phyloP scores from a whole-genome alignment of 176 grass and related monocot species.

The Oryza australiensis region DNA sequence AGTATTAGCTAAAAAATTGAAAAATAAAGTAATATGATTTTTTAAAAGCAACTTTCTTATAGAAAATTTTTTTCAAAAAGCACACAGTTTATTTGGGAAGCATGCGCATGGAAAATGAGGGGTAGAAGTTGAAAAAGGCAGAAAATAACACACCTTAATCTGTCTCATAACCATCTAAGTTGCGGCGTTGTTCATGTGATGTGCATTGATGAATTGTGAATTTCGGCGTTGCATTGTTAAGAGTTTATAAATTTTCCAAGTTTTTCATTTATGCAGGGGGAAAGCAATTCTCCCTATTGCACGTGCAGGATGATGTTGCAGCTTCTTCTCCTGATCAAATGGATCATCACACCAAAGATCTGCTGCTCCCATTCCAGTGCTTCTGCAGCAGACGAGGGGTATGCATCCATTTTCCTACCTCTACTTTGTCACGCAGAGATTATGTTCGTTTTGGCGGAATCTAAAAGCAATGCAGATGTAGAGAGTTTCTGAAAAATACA shows the following conservation, averaged over 20 bases:
- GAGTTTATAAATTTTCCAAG: neutral
- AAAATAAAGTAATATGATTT: too few species aligned
- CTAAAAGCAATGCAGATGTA: neutral
- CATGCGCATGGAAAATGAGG: accelerated
- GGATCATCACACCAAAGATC: constrained; percentile 69
- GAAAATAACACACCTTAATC: too few species aligned
- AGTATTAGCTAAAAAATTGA: too few species aligned
- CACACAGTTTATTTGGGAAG: too few species aligned
- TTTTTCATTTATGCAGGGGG: constrained; percentile 43
- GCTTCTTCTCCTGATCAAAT: constrained; percentile 44
- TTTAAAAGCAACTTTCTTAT: too few species aligned
- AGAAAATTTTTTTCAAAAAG: too few species aligned
- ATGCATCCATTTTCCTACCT: neutral
- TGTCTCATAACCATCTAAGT: neutral
- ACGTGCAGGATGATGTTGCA: constrained; percentile 61
- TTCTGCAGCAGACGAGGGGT: constrained; percentile 87
- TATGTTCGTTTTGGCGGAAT: neutral
- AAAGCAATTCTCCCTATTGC: constrained; percentile 56
- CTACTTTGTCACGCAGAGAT: neutral
- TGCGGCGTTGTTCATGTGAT: neutral
- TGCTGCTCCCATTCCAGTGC: constrained; percentile 77
- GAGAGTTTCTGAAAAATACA: neutral
- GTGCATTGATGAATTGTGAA: neutral
- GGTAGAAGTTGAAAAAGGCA: too few species aligned
- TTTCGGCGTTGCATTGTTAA: neutral